Evolutionary conservation across 495 filamentous ascomycete genomes (phyloP).

Genomic region (Massariosphaeria phaeospora): DNA sequence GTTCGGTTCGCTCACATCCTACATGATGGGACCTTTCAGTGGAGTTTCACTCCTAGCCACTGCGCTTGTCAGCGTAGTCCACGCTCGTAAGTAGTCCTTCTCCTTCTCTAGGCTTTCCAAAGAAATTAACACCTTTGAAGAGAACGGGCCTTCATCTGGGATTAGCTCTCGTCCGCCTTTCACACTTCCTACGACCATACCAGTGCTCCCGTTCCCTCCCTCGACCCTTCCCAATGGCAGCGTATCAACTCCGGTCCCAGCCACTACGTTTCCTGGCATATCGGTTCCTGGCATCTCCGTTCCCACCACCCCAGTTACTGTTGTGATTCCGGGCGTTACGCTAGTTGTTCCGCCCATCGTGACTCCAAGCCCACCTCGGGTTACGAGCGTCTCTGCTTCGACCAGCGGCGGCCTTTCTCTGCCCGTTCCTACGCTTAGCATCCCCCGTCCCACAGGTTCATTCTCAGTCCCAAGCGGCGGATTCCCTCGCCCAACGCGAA

Average conservation of each 20-base stretch:
- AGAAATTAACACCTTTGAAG: not conserved
- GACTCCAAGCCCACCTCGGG: not conserved
- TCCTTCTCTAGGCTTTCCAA: not conserved
- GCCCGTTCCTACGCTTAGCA: not conserved
- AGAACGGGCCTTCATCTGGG: not conserved
- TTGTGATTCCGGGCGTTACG: not conserved
- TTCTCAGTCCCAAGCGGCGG: not conserved
- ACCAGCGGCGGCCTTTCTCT: not conserved
- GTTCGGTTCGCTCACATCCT: too few relatives aligned
- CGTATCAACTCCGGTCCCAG: not conserved
- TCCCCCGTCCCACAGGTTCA: not conserved
- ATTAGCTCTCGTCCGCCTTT: not conserved
- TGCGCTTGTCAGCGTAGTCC: not conserved
- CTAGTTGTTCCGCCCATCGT: not conserved
- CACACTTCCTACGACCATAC: not conserved
- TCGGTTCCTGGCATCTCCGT: not conserved
- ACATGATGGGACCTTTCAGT: not conserved
- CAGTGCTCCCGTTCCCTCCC: constrained; percentile 2
- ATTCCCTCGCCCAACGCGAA: not conserved
- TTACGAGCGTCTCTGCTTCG: not conserved
- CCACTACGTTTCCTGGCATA: not conserved
- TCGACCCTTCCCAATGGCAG: not conserved
- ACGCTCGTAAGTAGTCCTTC: not conserved
- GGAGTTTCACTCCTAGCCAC: not conserved
- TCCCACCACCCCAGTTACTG: not conserved